A percentile compares a stretch with the other conserved stretches of the same genome.
Conservation (phyloP, 108 stramenopile species). For the Nannochloropsis salina region DNA sequence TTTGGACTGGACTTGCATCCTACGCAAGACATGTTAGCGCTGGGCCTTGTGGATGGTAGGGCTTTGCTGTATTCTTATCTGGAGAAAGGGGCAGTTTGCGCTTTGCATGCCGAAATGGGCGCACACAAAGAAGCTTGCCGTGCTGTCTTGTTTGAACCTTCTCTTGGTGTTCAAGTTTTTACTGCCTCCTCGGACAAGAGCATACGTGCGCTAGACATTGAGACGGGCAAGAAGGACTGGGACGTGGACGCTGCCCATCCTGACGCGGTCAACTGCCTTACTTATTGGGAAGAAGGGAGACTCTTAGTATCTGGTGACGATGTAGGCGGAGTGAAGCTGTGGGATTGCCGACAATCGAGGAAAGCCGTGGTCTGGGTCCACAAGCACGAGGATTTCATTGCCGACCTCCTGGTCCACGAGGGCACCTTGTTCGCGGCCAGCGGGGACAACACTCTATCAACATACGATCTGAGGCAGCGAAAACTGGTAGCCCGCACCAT, state of each 20-base stretch:
- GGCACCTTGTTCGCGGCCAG: constrained; percentile 21
- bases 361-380: constrained; percentile 18
- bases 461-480: constrained; percentile 29
- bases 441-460: constrained; percentile 33
- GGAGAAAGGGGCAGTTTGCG: constrained; percentile 15
- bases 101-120: background rate
- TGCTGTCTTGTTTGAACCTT: constrained; percentile 8
- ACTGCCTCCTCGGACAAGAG: background rate
- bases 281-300: constrained; percentile 21
- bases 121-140: constrained; percentile 15
- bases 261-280: constrained; percentile 31
- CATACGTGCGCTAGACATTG: background rate
- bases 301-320: constrained; percentile 41
- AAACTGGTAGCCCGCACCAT: constrained; percentile 59
- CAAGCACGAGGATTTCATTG: constrained; percentile 39
- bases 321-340: constrained; percentile 40
- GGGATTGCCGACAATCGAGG: background rate
- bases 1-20: constrained; percentile 14
- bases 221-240: constrained; percentile 26
- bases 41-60: background rate
- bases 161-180: background rate
- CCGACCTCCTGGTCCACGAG: constrained; percentile 33
- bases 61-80: background rate
- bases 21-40: background rate
- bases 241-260: constrained; percentile 24